Evolutionary conservation across 2,329 filamentous ascomycete genomes (phyloP).

Genomic region (Waltergamsia citrina): DNA sequence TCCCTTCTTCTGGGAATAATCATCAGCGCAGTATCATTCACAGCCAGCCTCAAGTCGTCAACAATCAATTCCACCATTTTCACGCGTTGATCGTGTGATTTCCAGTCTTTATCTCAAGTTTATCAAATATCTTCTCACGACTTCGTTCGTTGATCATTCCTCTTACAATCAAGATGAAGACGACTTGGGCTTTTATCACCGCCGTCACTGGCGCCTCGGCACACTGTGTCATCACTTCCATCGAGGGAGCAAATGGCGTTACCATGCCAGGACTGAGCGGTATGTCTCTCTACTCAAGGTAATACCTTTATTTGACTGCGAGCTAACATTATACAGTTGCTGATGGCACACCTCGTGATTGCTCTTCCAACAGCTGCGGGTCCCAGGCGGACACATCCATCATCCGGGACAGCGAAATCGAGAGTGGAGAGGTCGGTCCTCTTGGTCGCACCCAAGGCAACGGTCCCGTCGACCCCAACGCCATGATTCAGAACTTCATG

Average conservation of each 20-base stretch:
- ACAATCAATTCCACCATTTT: no score
- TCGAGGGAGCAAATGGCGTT: constrained; percentile 52
- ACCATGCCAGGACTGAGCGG: constrained; percentile 47
- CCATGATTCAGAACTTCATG: constrained; percentile 53
- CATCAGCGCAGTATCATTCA: no score
- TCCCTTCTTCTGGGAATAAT: no score
- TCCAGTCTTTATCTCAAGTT: no score
- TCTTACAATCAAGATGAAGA: constrained; percentile 16
- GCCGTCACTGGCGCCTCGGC: constrained; percentile 40
- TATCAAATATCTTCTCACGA: no score
- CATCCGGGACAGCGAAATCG: constrained; percentile 52
- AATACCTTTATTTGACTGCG: constrained; percentile 3
- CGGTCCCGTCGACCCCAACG: constrained; percentile 46
- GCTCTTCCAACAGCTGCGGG: constrained; percentile 49
- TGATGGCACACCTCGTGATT: constrained; percentile 61
- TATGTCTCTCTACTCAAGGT: constrained; percentile 8
- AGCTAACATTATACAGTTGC: constrained; percentile 28
- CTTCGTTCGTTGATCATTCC: not conserved
- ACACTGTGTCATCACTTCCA: constrained; percentile 47
- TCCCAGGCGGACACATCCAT: constrained; percentile 64
- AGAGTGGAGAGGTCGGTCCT: constrained; percentile 38
- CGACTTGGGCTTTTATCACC: constrained; percentile 14
- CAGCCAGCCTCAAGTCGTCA: no score
- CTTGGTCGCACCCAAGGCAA: constrained; percentile 55
- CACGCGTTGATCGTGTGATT: no score